These are phyloP conservation scores for Gyrodon lividus DNA, from an alignment of 768 basidiomycete genomes.

Conservation along the genomic window DNA sequence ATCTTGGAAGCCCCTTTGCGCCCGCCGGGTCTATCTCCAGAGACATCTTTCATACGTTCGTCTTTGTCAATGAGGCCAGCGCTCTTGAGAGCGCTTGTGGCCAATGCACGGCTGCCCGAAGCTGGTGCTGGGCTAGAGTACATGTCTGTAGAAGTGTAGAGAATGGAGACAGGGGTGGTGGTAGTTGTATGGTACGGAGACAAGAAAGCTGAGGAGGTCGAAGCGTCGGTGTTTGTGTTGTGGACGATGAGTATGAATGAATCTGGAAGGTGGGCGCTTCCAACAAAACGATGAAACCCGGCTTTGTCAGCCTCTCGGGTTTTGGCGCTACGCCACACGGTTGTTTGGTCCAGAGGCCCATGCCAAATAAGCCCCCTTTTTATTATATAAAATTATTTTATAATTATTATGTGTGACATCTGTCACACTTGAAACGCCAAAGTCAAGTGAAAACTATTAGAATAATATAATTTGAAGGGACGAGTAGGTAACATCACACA, in stretches of 20 bases:
- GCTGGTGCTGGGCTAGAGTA: slow-evolving; percentile 62
- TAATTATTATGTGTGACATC: neutral
- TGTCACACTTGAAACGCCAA: slow-evolving; percentile 24
- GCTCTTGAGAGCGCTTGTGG: slow-evolving; percentile 58
- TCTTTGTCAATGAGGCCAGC: slow-evolving; percentile 80
- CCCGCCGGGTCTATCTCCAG: slow-evolving; percentile 64
- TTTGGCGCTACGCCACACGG: slow-evolving; percentile 11
- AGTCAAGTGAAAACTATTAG: slow-evolving; percentile 1
- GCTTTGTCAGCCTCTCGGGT: slow-evolving; percentile 25
- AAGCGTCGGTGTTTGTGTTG: slow-evolving; percentile 2
- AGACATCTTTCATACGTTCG: slow-evolving; percentile 68
- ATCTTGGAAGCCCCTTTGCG: slow-evolving; percentile 67
- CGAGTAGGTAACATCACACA: neutral
- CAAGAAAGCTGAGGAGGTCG: slow-evolving; percentile 13
- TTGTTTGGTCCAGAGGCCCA: slow-evolving; percentile 26
- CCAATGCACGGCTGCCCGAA: slow-evolving; percentile 57
- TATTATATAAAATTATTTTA: neutral
- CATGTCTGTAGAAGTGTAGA: slow-evolving; percentile 32
- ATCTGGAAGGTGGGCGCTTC: slow-evolving; percentile 13
- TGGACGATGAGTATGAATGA: slow-evolving; percentile 15
- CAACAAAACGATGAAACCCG: slow-evolving; percentile 11
- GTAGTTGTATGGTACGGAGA: slow-evolving; percentile 9
- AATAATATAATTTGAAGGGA: slow-evolving; percentile 17
- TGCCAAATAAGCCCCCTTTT: slow-evolving; percentile 24
- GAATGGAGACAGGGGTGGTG: neutral